These are phyloP conservation scores for Trichoderma orchidacearum DNA, from an alignment of 495 filamentous ascomycete genomes.

Conservation along the genomic window DNA sequence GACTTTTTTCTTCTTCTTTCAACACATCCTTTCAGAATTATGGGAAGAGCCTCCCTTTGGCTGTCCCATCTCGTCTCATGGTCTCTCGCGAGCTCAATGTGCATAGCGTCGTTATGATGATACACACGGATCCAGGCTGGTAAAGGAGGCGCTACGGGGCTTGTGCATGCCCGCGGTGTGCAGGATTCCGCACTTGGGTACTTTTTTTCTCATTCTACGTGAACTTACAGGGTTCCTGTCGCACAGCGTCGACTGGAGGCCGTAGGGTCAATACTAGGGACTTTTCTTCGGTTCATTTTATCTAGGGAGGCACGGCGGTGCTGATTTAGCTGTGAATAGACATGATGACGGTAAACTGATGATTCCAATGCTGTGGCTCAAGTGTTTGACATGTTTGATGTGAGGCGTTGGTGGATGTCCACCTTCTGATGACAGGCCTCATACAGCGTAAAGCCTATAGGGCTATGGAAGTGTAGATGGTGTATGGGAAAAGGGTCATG, in stretches of 20 bases:
- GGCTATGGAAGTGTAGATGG: no score
- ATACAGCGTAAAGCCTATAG: no score
- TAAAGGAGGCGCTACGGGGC: neutral
- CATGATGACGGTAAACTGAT: neutral
- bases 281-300: neutral
- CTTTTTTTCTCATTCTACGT: neutral
- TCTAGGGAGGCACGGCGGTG: neutral
- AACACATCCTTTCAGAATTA: neutral
- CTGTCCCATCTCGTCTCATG: neutral
- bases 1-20: neutral
- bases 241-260: neutral
- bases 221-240: neutral
- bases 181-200: neutral
- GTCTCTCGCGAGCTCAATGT: neutral
- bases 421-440: no score
- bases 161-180: neutral
- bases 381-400: no score
- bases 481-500: no score
- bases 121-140: neutral
- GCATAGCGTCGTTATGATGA: conserved; percentile 1
- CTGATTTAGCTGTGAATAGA: neutral
- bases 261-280: neutral
- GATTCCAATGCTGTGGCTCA: neutral
- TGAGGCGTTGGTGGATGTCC: no score
- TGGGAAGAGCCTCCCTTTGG: neutral